phyloP scores from a whole-genome alignment of 257 asterid species.

The Solanum boliviense region DNA sequence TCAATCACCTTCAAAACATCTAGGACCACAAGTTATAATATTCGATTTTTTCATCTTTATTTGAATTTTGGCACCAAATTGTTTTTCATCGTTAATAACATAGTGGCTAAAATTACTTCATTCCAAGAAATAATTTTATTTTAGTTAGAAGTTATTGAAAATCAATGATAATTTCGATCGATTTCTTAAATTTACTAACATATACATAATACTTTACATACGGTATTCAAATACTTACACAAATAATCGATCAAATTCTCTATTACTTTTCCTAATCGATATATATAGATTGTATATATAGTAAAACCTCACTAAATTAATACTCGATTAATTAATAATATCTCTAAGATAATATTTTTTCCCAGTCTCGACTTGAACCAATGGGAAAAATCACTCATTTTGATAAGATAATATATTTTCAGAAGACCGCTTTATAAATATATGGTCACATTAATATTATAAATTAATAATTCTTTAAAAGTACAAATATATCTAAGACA shows the following conservation, averaged over 20 bases:
- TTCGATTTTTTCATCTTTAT: background rate
- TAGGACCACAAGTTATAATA: background rate
- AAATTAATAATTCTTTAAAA: no score
- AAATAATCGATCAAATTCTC: background rate
- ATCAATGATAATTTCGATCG: background rate
- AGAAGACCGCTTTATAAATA: no score
- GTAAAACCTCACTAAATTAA: no score
- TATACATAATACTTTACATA: no score
- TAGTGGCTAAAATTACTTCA: background rate
- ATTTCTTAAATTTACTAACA: no score
- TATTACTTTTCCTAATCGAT: background rate
- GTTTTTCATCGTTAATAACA: background rate
- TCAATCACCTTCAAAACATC: background rate
- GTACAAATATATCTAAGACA: no score
- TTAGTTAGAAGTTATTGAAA: background rate
- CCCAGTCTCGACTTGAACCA: no score
- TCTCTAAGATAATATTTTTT: no score
- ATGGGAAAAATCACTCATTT: no score
- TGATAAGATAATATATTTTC: no score
- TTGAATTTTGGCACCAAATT: background rate
- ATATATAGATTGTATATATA: background rate
- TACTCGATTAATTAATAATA: no score
- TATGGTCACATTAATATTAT: no score
- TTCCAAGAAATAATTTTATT: background rate
- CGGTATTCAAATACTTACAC: background rate